Evolutionary conservation across 164 flowering plant species (phyloP).

Genomic region (Aristolochia fimbriata): DNA sequence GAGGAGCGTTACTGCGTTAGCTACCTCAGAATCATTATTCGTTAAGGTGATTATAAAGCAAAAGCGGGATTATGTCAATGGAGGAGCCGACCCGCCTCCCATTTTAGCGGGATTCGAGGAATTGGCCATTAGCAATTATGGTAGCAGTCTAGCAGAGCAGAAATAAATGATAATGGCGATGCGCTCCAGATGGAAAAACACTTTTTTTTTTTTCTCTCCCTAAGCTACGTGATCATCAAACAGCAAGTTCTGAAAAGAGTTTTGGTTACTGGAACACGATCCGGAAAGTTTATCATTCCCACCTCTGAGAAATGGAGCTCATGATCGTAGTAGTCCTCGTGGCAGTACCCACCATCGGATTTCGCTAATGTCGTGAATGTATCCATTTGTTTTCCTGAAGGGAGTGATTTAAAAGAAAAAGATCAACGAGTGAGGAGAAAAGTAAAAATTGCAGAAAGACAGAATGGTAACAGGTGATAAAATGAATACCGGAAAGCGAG

Average conservation of each 20-base stretch:
- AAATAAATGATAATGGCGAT: background rate
- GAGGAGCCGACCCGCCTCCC: background rate
- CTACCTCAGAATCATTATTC: background rate
- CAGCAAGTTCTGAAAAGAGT: background rate
- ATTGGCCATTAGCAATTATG: background rate
- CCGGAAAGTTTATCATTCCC: background rate
- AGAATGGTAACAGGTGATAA: background rate
- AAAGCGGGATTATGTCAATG: background rate
- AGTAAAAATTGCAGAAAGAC: too few relatives aligned
- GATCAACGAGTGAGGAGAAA: too few relatives aligned
- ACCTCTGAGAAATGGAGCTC: slow-evolving; percentile 5
- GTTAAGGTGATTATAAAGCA: background rate
- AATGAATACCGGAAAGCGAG: background rate
- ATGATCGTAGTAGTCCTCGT: slow-evolving; percentile 3
- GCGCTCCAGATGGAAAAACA: background rate
- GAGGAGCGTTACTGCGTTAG: background rate
- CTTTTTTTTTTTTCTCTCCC: too few relatives aligned
- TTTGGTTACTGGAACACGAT: background rate
- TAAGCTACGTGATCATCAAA: background rate
- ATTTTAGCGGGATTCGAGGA: background rate
- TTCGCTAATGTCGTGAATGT: background rate
- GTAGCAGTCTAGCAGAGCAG: too few relatives aligned
- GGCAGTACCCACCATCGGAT: background rate
- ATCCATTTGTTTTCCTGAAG: background rate
- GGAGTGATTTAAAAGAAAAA: too few relatives aligned